Conservation (phyloP, 1,284 basidiomycete genomes). For the Cystobasidium sp. region DNA sequence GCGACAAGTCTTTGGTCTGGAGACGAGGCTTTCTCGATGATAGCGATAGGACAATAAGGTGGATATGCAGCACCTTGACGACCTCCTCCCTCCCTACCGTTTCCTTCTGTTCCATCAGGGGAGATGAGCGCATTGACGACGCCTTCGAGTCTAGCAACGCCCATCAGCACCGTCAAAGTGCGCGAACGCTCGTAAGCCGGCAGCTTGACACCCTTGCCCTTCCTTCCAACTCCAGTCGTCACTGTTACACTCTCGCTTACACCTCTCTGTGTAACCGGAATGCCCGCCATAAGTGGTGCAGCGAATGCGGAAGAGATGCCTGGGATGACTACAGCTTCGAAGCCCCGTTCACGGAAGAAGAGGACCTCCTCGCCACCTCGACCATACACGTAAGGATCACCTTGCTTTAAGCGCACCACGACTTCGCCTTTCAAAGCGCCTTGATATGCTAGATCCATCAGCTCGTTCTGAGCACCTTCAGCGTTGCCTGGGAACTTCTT, state of each 20-base stretch:
- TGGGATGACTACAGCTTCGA: conserved; percentile 81
- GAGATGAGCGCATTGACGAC: conserved; percentile 69
- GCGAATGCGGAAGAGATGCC: conserved; percentile 88
- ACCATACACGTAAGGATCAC: conserved; percentile 93
- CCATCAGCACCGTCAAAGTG: conserved; percentile 89
- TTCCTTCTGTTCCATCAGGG: conserved; percentile 51
- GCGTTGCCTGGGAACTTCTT: conserved; percentile 98
- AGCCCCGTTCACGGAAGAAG: conserved; percentile 82
- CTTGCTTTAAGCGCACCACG: conserved; percentile 94
- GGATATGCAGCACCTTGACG: conserved; percentile 70
- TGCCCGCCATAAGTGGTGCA: conserved; percentile 83
- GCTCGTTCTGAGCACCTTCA: conserved; percentile 88
- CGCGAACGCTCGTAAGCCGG: conserved; percentile 83
- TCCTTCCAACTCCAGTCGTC: conserved; percentile 89
- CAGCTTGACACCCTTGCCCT: conserved; percentile 79
- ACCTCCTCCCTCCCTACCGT: conserved; percentile 47
- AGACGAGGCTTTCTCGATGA: conserved; percentile 90
- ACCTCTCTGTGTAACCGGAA: conserved; percentile 93
- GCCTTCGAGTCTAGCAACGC: conserved; percentile 79
- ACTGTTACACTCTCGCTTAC: conserved; percentile 86
- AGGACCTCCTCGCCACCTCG: conserved; percentile 92
- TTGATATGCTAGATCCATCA: conserved; percentile 86
- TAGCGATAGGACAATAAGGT: conserved; percentile 76
- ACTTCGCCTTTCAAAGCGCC: conserved; percentile 77
- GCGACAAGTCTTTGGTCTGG: conserved; percentile 85